Percentiles rank a stretch among this genome's conserved stretches.
Evolutionary conservation across 371 early-diverging fungal species (phyloP).

Genomic region (Haplosporangium sp.): DNA sequence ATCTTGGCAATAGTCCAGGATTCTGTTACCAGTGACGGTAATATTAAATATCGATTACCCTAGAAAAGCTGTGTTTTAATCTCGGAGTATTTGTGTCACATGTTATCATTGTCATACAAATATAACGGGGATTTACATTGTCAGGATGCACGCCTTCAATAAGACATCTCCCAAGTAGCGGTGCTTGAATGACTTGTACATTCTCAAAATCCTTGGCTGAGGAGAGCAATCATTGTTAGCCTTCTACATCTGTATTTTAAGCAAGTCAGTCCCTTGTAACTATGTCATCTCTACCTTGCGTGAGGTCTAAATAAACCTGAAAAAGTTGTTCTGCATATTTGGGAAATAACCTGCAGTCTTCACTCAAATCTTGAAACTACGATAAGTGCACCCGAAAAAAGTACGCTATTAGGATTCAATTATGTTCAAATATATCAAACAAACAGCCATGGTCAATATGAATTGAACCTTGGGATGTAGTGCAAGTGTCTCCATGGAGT

Average conservation of each 20-base stretch:
- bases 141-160: slow-evolving; percentile 41
- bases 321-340: slow-evolving; percentile 50
- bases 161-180: slow-evolving; percentile 25
- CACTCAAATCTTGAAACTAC: slow-evolving; percentile 32
- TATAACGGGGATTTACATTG: slow-evolving; percentile 16
- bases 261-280: neutral
- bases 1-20: slow-evolving; percentile 39
- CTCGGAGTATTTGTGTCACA: neutral
- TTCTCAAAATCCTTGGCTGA: slow-evolving; percentile 46
- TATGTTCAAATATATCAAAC: neutral
- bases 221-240: neutral
- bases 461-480: slow-evolving; percentile 29
- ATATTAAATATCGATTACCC: slow-evolving; percentile 24
- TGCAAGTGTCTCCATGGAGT: slow-evolving; percentile 18
- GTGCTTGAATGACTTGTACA: slow-evolving; percentile 28
- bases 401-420: neutral
- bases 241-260: neutral
- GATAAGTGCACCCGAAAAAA: neutral
- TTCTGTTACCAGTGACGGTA: slow-evolving; percentile 25
- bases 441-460: neutral
- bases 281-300: slow-evolving; percentile 12
- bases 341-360: slow-evolving; percentile 27
- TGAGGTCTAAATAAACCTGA: slow-evolving; percentile 47
- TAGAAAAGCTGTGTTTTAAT: neutral
- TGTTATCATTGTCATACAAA: neutral